phyloP scores from a whole-genome alignment of 2,329 filamentous ascomycete genomes.

The Chaetomiaceae sp. region DNA sequence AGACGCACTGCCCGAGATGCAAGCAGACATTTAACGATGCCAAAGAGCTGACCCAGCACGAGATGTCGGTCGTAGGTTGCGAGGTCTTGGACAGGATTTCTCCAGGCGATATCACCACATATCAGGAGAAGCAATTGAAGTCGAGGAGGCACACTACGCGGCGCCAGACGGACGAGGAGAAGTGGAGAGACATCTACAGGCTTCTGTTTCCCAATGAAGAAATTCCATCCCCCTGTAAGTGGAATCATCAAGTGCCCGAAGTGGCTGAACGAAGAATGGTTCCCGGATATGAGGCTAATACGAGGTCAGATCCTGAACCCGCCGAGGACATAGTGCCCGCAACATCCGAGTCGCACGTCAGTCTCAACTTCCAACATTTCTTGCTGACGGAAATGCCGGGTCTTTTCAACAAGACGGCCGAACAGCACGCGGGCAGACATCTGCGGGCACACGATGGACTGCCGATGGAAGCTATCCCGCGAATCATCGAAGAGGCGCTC shows the following conservation, averaged over 20 bases:
- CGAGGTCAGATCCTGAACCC: conserved; percentile 23
- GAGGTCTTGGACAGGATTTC: conserved; percentile 10
- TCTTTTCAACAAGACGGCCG: conserved; percentile 21
- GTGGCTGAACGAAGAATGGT: not conserved
- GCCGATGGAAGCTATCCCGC: conserved; percentile 16
- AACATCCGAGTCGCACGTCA: conserved; percentile 16
- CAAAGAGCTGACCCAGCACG: conserved; percentile 19
- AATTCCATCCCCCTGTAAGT: conserved; percentile 28
- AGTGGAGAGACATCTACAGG: conserved; percentile 27
- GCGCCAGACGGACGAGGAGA: conserved; percentile 24
- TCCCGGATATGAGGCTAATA: conserved; percentile 22
- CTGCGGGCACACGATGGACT: conserved; percentile 13
- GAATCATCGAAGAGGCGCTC: conserved; percentile 18
- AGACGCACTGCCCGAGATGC: conserved; percentile 25
- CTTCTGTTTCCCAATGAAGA: conserved; percentile 24
- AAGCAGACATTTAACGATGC: conserved; percentile 21
- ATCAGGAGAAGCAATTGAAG: conserved; percentile 26
- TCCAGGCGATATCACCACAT: conserved; percentile 22
- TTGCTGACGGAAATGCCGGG: conserved; percentile 22
- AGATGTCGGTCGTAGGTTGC: conserved; percentile 20
- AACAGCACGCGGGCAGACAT: conserved; percentile 18
- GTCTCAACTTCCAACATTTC: conserved; percentile 24
- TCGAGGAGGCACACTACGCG: conserved; percentile 22
- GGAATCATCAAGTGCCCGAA: not conserved
- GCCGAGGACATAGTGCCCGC: conserved; percentile 19